These are phyloP conservation scores for Rhynchosporium graminicola DNA, from an alignment of 2,329 filamentous ascomycete genomes.

Conservation along the genomic window DNA sequence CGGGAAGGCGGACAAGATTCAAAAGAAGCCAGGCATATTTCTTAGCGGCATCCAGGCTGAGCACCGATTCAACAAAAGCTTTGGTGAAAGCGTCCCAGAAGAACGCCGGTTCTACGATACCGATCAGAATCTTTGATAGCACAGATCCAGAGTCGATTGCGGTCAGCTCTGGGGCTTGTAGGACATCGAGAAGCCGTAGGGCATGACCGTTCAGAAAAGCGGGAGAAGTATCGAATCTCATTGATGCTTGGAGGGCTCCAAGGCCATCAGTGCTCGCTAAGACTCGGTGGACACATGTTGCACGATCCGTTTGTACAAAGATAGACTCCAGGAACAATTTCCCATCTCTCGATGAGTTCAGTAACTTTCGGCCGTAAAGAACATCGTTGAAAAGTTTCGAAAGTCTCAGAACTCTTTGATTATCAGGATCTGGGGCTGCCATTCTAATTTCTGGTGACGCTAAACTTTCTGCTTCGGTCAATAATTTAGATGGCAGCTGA, in stretches of 20 bases:
- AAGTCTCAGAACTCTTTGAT: constrained; percentile 35
- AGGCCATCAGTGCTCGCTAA: constrained; percentile 42
- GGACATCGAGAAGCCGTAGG: constrained; percentile 41
- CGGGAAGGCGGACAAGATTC: constrained; percentile 46
- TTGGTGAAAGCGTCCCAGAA: constrained; percentile 47
- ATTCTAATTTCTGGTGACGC: background rate
- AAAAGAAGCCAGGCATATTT: constrained; percentile 47
- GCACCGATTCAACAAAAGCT: constrained; percentile 33
- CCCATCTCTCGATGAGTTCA: constrained; percentile 44
- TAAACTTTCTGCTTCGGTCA: background rate
- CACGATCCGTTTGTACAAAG: constrained; percentile 44
- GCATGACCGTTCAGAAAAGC: constrained; percentile 48
- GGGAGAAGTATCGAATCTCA: constrained; percentile 47
- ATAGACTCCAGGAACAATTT: constrained; percentile 52
- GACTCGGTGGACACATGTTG: constrained; percentile 46
- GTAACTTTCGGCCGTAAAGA: constrained; percentile 43
- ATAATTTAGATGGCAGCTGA: background rate
- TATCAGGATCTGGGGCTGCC: constrained; percentile 15
- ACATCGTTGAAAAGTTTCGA: constrained; percentile 45
- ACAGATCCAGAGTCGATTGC: constrained; percentile 37
- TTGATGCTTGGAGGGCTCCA: constrained; percentile 42
- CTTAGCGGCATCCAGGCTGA: constrained; percentile 38
- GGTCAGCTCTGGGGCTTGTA: constrained; percentile 37
- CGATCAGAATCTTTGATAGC: constrained; percentile 48
- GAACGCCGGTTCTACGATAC: constrained; percentile 51